phyloP scores from a whole-genome alignment of 2,329 filamentous ascomycete genomes.

The Delphinella strobiligena region DNA sequence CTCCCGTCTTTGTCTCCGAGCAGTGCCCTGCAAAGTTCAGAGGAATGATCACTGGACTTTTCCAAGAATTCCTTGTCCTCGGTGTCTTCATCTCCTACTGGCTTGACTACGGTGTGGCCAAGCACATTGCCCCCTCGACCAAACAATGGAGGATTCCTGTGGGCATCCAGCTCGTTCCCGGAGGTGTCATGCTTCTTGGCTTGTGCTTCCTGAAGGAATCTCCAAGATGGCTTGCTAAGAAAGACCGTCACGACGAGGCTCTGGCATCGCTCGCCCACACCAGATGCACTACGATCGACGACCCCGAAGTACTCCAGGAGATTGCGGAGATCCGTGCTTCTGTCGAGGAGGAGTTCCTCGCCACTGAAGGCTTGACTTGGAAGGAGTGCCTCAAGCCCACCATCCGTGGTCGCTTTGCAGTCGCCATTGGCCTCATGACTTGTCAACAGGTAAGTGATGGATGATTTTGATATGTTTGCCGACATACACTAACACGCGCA shows the following conservation, averaged over 20 bases:
- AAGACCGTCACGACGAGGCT: conserved; percentile 50
- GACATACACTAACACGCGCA: background rate
- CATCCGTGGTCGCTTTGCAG: conserved; percentile 46
- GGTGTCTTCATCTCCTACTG: conserved; percentile 40
- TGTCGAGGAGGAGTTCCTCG: conserved; percentile 28
- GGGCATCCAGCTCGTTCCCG: conserved; percentile 51
- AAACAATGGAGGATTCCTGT: conserved; percentile 41
- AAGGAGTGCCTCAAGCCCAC: conserved; percentile 27
- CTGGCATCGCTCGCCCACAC: conserved; percentile 43
- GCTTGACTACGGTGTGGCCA: conserved; percentile 11
- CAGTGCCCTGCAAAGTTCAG: conserved; percentile 48
- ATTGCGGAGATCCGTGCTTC: conserved; percentile 28
- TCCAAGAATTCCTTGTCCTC: conserved; percentile 44
- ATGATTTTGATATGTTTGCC: conserved; percentile 36
- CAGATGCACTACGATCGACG: conserved; percentile 30
- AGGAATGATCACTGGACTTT: conserved; percentile 45
- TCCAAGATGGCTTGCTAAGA: conserved; percentile 55
- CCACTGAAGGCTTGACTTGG: conserved; percentile 29
- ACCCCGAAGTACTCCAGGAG: conserved; percentile 17
- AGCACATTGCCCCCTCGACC: conserved; percentile 10
- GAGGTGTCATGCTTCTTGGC: conserved; percentile 39
- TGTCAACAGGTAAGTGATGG: conserved; percentile 60
- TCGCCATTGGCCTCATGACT: conserved; percentile 50
- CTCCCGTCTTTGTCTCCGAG: conserved; percentile 47
- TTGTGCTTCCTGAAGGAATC: conserved; percentile 41